Evolutionary conservation across 2,329 filamentous ascomycete species (phyloP), one percentile per base, ranked within the genome.

Genomic region (Madurella mycetomatis): DNA sequence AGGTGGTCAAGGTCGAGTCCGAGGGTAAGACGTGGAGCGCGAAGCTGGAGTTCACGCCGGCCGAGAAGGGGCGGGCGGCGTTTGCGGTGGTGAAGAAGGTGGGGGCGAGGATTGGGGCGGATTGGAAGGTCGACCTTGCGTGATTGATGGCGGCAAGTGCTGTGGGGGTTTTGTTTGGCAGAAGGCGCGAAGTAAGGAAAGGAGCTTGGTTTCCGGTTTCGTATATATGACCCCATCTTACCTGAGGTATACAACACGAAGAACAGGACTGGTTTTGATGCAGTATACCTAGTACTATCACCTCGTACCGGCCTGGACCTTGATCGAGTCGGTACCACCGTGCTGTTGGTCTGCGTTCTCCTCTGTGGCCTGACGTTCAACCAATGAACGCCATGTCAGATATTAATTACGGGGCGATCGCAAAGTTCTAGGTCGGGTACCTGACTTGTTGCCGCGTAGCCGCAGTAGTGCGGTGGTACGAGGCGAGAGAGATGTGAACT

Each of bases 31-130:
- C 70, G 9, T 78, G 79, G 67, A 79, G 79, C 2, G 79, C 80
- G 12, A 72, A 86, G 56, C 76, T 88, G 41, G 81, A 83, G 60
- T 92, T 81, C 66, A 70, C 73, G 57, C 70, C 76, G 30, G 78
- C 76, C 2, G 70, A 72, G 52, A 72, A 74, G 51, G 73, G 70
- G 3, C 70, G 71, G 43, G 77, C 78, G 8, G 74, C 79, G 4
- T 84, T 76, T 67, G 80, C 78, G 3, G 70, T 78, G 2, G 67
- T 84, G 9, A 77, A 76, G 43, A 75, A 78, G 42, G 73, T 83
- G 5, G 78, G 74, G 8, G 76, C 73, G 16, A 72, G 70, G 51
- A 77, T 83, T 58, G 79, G 77, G 9, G 74, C 73, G 31, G 78
- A 83, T 67, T 84, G 80, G 78, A 77, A 64, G 54, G 60, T 73